Conservation (phyloP, 1,284 basidiomycete genomes). For the Marasmius tenuissimus region DNA sequence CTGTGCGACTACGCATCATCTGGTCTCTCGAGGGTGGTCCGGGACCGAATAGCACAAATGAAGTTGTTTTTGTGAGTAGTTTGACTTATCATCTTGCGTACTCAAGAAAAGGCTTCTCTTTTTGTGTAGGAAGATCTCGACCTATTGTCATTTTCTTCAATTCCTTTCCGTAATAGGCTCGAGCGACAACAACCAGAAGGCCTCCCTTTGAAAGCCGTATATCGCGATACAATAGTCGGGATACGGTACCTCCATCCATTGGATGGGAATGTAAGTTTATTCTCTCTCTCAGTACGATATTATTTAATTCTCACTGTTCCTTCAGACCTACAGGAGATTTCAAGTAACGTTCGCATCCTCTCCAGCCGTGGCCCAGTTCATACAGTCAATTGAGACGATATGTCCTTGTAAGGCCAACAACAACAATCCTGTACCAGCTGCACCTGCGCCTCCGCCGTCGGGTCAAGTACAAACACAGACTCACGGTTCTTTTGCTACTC, state of each 20-base stretch:
- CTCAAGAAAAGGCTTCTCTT: neutral
- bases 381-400: constrained; percentile 59
- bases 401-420: constrained; percentile 69
- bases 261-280: constrained; percentile 22
- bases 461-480: neutral
- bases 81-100: neutral
- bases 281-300: neutral
- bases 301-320: constrained; percentile 2
- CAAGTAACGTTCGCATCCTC: constrained; percentile 64
- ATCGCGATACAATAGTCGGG: constrained; percentile 68
- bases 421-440: constrained; percentile 10
- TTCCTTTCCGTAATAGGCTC: constrained; percentile 27
- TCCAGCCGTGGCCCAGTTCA: constrained; percentile 51
- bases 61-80: constrained; percentile 62
- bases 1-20: constrained; percentile 59
- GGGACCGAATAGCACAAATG: constrained; percentile 36
- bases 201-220: constrained; percentile 74
- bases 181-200: constrained; percentile 37
- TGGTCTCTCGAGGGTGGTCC: constrained; percentile 52
- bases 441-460: constrained; percentile 6
- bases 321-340: constrained; percentile 66
- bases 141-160: constrained; percentile 59
- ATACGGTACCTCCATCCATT: constrained; percentile 66
- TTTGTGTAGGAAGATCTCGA: constrained; percentile 70
- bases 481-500: neutral